These are phyloP conservation scores for Periconia digitata DNA, from an alignment of 2,329 filamentous ascomycete genomes.

Conservation along the genomic window DNA sequence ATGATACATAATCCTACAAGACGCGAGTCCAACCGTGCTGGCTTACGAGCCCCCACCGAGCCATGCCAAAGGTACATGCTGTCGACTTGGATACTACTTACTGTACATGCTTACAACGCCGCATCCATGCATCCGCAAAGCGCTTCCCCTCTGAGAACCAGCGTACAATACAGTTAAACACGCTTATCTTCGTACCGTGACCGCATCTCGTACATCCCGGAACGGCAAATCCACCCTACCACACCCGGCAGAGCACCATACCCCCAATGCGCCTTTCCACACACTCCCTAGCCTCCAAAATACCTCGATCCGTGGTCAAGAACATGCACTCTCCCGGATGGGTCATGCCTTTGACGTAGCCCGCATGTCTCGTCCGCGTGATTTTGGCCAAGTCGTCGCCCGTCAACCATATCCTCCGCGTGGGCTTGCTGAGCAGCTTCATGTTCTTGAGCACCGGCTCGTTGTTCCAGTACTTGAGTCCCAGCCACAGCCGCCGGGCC, in stretches of 20 bases:
- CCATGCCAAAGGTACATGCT: too few species aligned
- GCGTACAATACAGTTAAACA: too few species aligned
- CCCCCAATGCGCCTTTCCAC: slow-evolving; percentile 81
- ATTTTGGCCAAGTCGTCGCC: slow-evolving; percentile 64
- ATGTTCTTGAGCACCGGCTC: slow-evolving; percentile 74
- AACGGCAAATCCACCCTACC: too few species aligned
- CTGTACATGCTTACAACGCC: too few species aligned
- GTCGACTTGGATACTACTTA: too few species aligned
- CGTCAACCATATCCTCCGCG: slow-evolving; percentile 68
- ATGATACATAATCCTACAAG: slow-evolving; percentile 1
- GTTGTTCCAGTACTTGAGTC: slow-evolving; percentile 86
- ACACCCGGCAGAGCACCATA: slow-evolving; percentile 71
- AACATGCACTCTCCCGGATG: slow-evolving; percentile 81
- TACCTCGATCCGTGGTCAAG: slow-evolving; percentile 72
- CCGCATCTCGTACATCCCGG: background rate
- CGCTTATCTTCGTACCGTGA: background rate
- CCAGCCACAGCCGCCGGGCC: slow-evolving; percentile 78
- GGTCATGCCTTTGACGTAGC: slow-evolving; percentile 70
- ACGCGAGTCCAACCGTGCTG: background rate
- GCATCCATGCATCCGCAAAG: background rate
- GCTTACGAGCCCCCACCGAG: background rate
- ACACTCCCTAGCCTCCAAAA: slow-evolving; percentile 81
- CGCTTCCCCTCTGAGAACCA: background rate
- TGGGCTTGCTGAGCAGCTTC: slow-evolving; percentile 71
- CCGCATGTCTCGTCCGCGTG: slow-evolving; percentile 66